These are phyloP conservation scores for Pleurotus cornucopiae DNA, from an alignment of 768 basidiomycete species.

Conservation along the genomic window DNA sequence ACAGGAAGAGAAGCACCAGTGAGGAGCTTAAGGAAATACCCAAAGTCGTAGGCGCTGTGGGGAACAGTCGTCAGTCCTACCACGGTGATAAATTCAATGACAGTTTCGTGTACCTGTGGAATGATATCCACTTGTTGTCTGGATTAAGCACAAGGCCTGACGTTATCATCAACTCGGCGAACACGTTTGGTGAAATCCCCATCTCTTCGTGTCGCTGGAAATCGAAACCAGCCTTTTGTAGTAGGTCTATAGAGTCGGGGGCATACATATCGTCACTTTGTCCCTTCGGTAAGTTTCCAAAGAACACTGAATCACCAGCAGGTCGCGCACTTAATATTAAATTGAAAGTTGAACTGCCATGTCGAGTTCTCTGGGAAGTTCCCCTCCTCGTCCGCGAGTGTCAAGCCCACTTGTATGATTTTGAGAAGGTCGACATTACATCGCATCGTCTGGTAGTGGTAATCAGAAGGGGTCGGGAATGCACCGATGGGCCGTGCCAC, in stretches of 20 bases:
- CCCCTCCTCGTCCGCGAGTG: conserved; percentile 91
- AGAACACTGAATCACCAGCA: neutral
- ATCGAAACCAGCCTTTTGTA: conserved; percentile 94
- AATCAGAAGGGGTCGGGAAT: conserved; percentile 96
- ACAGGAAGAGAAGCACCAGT: conserved; percentile 83
- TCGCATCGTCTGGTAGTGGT: conserved; percentile 99
- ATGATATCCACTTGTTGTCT: conserved; percentile 95
- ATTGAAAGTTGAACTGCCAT: conserved; percentile 99
- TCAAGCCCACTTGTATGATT: conserved; percentile 96
- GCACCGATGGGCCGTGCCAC: conserved; percentile 95
- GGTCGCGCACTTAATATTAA: conserved; percentile 74
- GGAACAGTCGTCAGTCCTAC: neutral
- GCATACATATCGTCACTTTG: conserved; percentile 96
- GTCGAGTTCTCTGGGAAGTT: conserved; percentile 89
- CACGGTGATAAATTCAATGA: neutral
- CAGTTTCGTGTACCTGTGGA: conserved; percentile 70
- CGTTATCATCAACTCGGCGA: conserved; percentile 96
- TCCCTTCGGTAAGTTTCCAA: conserved; percentile 12
- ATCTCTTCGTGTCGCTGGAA: conserved; percentile 90
- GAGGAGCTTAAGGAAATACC: conserved; percentile 94
- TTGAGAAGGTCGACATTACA: conserved; percentile 98
- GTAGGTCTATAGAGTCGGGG: conserved; percentile 92
- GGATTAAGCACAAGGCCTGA: conserved; percentile 87
- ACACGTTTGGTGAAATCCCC: conserved; percentile 90
- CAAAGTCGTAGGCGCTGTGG: conserved; percentile 94